Percentiles rank a stretch among this genome's conserved stretches.
These are phyloP conservation scores for Globisporangium mamillatum DNA, from an alignment of 352 stramenopile genomes.

Conservation along the genomic window DNA sequence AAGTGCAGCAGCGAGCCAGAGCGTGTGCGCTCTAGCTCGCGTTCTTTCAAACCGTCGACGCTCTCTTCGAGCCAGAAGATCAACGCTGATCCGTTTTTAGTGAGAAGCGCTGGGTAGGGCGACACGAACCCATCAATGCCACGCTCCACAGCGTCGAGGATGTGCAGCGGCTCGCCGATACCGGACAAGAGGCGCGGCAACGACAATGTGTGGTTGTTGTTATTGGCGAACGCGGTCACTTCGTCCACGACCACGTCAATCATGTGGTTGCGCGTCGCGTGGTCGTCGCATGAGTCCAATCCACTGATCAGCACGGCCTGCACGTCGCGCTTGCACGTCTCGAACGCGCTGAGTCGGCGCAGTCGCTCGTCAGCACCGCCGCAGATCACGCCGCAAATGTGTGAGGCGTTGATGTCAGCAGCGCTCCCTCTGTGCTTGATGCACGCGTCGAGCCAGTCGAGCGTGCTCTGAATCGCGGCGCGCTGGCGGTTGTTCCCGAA, in stretches of 20 bases:
- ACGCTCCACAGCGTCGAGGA: conserved; percentile 45
- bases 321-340: conserved; percentile 69
- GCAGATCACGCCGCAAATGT: conserved; percentile 65
- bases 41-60: conserved; percentile 33
- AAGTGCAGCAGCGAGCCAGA: conserved; percentile 62
- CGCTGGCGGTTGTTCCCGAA: conserved; percentile 70
- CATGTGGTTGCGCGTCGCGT: conserved; percentile 32
- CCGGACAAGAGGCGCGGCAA: conserved; percentile 65
- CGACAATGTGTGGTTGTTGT: conserved; percentile 29
- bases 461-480: conserved; percentile 51
- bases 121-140: conserved; percentile 74
- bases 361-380: conserved; percentile 58
- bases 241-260: conserved; percentile 48
- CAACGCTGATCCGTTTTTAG: conserved; percentile 44
- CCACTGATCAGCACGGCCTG: conserved; percentile 67
- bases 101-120: conserved; percentile 51
- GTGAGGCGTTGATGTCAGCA: background rate
- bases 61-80: conserved; percentile 55
- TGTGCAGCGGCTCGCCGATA: conserved; percentile 61
- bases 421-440: conserved; percentile 19
- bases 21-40: conserved; percentile 22
- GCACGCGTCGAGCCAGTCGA: conserved; percentile 74
- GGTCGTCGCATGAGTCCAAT: conserved; percentile 41
- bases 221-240: conserved; percentile 16
- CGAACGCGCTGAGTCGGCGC: conserved; percentile 44